Evolutionary conservation across 2,329 filamentous ascomycete species (phyloP).

Genomic region (Nemania abortiva): DNA sequence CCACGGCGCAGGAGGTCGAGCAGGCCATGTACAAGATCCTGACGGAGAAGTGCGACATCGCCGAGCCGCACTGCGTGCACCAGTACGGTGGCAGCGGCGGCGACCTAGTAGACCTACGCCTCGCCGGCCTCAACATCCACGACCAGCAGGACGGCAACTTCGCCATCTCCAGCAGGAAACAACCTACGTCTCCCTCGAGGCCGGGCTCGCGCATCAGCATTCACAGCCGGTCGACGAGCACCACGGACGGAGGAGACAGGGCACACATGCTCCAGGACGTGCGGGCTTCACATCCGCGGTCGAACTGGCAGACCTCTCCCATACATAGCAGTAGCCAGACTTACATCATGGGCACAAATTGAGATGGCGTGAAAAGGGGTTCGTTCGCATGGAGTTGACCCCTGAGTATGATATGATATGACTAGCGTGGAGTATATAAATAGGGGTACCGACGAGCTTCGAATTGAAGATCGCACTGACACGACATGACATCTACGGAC

Average conservation of each 20-base stretch:
- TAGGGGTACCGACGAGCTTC: neutral
- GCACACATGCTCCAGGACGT: constrained; percentile 10
- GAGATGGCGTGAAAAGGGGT: neutral
- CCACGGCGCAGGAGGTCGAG: constrained; percentile 64
- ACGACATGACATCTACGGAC: neutral
- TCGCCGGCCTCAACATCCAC: constrained; percentile 52
- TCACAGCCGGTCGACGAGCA: constrained; percentile 47
- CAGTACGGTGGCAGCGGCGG: constrained; percentile 54
- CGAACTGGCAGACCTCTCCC: constrained; percentile 54
- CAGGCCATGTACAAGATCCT: constrained; percentile 65
- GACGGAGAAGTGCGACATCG: constrained; percentile 60
- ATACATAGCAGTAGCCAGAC: constrained; percentile 52
- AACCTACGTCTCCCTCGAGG: constrained; percentile 46
- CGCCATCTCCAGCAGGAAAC: constrained; percentile 49
- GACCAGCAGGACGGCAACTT: constrained; percentile 46
- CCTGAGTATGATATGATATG: neutral
- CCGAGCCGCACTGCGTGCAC: constrained; percentile 67
- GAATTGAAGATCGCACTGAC: neutral
- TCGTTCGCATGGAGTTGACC: neutral
- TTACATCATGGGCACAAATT: constrained; percentile 31
- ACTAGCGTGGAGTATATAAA: neutral
- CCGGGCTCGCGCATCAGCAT: constrained; percentile 37
- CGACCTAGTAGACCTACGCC: constrained; percentile 49
- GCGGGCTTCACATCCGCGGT: constrained; percentile 46
- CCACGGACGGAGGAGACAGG: constrained; percentile 38